Conservation (phyloP, 2,329 filamentous ascomycete genomes). For the Apiospora pterosperma region DNA sequence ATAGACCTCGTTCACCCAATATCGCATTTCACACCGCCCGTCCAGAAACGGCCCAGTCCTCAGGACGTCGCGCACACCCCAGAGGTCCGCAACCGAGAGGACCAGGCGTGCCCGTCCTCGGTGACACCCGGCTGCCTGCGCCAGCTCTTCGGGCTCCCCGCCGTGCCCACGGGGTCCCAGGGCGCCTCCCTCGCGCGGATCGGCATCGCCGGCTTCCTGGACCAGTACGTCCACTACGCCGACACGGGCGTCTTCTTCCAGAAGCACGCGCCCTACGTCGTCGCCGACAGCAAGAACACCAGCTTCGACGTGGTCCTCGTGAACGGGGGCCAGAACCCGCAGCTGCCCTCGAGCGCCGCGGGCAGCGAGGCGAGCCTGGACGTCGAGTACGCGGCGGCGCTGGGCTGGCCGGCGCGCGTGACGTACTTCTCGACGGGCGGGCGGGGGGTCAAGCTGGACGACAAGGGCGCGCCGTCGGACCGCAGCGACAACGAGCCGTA, state of each 20-base stretch:
- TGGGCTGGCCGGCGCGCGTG: not conserved
- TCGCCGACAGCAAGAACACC: constrained; percentile 19
- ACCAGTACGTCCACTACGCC: constrained; percentile 41
- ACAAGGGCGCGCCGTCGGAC: constrained; percentile 25
- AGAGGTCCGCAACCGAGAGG: constrained; percentile 10
- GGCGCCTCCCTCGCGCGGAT: constrained; percentile 34
- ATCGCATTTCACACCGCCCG: constrained; percentile 45
- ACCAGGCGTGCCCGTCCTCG: constrained; percentile 19
- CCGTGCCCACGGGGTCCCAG: constrained; percentile 22
- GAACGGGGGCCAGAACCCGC: constrained; percentile 5
- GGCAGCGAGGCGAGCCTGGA: constrained; percentile 12
- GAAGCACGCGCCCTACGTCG: constrained; percentile 29
- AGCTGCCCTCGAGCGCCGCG: not conserved
- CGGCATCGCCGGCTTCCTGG: constrained; percentile 48
- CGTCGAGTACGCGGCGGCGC: constrained; percentile 6
- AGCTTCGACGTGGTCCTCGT: constrained; percentile 32
- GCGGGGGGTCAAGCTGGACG: not conserved
- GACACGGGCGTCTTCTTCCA: constrained; percentile 39
- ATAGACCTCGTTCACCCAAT: constrained; percentile 47
- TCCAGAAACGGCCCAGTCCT: not conserved
- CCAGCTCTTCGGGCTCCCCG: constrained; percentile 20
- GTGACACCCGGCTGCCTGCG: constrained; percentile 14
- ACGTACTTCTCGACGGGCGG: not conserved
- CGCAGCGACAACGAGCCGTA: constrained; percentile 60
- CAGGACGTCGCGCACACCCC: too few species aligned